These are phyloP conservation scores for Blastomyces silverae DNA, from an alignment of 2,329 filamentous ascomycete genomes.

Conservation along the genomic window DNA sequence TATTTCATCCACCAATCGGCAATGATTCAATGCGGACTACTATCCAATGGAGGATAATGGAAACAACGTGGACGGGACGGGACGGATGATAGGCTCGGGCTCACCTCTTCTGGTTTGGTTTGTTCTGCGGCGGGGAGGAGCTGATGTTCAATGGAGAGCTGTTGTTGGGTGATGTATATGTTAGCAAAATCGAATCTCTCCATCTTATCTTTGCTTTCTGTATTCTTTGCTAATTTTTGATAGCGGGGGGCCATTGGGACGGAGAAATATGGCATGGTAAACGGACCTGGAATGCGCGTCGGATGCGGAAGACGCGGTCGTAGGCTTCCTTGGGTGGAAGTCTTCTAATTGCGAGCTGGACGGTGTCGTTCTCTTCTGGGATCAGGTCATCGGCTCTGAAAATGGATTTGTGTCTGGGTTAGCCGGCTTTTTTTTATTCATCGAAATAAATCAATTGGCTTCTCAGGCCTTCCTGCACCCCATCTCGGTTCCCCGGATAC, in stretches of 20 bases:
- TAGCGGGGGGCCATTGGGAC: neutral
- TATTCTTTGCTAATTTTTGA: neutral
- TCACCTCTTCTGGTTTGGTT: constrained; percentile 61
- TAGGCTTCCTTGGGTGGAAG: constrained; percentile 85
- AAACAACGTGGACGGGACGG: too few relatives aligned
- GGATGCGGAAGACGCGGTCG: constrained; percentile 95
- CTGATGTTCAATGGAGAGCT: constrained; percentile 61
- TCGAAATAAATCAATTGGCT: neutral
- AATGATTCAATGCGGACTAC: neutral
- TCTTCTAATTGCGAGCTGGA: constrained; percentile 83
- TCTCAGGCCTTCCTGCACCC: neutral
- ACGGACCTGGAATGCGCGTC: constrained; percentile 81
- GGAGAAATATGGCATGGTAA: neutral
- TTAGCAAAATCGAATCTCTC: constrained; percentile 9
- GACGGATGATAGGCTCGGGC: constrained; percentile 21
- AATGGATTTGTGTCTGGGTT: constrained; percentile 1
- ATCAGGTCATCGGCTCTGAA: constrained; percentile 86
- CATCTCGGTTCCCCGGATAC: neutral
- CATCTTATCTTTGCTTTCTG: neutral
- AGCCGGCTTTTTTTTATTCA: neutral
- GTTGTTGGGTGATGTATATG: constrained; percentile 18
- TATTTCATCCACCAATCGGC: neutral
- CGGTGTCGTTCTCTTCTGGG: constrained; percentile 80
- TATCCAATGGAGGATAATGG: too few relatives aligned
- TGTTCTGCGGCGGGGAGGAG: constrained; percentile 59